Evolutionary conservation across 1,284 basidiomycete species (phyloP).

Genomic region (Tausonia pullulans): DNA sequence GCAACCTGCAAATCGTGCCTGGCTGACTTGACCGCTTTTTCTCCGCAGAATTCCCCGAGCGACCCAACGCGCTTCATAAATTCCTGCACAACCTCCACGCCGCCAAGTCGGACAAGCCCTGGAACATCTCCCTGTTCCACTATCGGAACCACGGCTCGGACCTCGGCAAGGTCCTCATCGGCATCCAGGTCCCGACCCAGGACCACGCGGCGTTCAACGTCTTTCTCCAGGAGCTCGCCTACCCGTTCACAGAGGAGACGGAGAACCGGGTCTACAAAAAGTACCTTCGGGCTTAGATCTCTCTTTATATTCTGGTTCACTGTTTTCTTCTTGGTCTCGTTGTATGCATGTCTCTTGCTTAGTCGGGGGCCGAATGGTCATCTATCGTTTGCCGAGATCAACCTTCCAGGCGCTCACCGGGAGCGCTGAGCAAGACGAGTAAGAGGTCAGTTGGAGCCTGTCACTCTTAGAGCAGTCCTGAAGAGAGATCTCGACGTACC

Average conservation of each 20-base stretch:
- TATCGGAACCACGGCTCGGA: constrained; percentile 96
- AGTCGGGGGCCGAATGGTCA: no score
- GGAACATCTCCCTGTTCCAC: constrained; percentile 96
- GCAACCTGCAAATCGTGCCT: no score
- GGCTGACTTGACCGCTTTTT: constrained; percentile 6
- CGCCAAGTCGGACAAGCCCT: constrained; percentile 38
- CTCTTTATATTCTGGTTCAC: no score
- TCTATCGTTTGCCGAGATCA: background rate
- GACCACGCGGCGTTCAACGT: constrained; percentile 56
- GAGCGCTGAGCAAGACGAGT: background rate
- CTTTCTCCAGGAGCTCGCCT: constrained; percentile 69
- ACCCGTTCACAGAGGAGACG: constrained; percentile 87
- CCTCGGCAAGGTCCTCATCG: constrained; percentile 80
- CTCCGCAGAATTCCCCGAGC: constrained; percentile 82
- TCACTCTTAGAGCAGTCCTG: background rate
- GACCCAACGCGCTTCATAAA: constrained; percentile 79
- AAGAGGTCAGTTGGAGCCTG: background rate
- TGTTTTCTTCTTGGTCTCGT: no score
- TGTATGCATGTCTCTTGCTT: background rate
- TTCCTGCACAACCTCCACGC: constrained; percentile 73
- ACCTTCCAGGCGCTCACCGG: background rate
- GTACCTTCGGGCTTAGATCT: constrained; percentile 42
- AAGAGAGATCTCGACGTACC: constrained; percentile 41
- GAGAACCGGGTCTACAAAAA: constrained; percentile 73
- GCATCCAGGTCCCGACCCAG: constrained; percentile 73